Conservation (phyloP, 1,284 basidiomycete species). For the Rhodotorula mucilaginosa region DNA sequence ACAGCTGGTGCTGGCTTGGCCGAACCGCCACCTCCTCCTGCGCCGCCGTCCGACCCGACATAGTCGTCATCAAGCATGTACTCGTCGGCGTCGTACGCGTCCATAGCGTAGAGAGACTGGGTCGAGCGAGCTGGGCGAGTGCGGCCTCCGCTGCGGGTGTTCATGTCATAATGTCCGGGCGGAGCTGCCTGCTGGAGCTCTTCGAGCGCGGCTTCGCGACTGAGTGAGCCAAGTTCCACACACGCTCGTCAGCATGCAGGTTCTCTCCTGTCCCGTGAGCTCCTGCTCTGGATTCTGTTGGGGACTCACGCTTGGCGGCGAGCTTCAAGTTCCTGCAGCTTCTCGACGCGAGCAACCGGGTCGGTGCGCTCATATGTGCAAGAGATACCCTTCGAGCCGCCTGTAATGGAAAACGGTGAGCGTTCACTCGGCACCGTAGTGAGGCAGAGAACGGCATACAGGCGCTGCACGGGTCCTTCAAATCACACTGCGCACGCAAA, state of each 20-base stretch:
- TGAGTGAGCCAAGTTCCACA: not conserved
- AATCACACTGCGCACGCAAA: not conserved
- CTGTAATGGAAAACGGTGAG: not conserved
- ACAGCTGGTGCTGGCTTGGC: no score
- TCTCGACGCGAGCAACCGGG: not conserved
- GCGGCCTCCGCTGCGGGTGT: not conserved
- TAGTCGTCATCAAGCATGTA: not conserved
- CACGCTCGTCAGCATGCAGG: not conserved
- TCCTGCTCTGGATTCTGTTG: no score
- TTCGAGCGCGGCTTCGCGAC: not conserved
- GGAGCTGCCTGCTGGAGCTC: conserved; percentile 1
- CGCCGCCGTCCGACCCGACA: no score
- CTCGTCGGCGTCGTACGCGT: not conserved
- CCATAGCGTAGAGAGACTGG: not conserved
- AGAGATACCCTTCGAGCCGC: not conserved
- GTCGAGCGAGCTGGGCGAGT: not conserved
- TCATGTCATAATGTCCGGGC: conserved; percentile 2
- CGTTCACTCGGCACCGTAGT: no score
- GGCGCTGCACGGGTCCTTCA: not conserved
- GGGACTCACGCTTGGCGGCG: not conserved
- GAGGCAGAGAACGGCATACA: not conserved
- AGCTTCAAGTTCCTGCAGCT: not conserved
- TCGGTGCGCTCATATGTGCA: not conserved
- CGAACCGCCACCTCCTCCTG: no score
- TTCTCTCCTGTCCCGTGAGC: no score